A percentile compares a stretch with the other conserved stretches of the same genome.
Conservation (phyloP, 1,284 basidiomycete species). For the Athelia sp. region DNA sequence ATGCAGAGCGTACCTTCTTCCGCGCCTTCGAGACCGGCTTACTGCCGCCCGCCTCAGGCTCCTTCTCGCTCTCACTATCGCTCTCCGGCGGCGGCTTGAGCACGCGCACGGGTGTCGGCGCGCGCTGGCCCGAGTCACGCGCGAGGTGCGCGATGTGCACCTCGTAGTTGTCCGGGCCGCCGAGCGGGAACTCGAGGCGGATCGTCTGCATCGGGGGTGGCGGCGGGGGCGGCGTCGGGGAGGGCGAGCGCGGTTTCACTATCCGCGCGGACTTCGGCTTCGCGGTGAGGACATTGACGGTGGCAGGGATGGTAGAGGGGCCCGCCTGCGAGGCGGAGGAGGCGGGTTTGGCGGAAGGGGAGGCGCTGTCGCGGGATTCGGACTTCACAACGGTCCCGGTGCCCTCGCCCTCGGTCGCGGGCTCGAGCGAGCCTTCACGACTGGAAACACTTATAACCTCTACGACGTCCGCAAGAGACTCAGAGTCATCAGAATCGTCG, state of each 20-base stretch:
- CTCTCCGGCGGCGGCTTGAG: constrained; percentile 39
- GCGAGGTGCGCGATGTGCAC: constrained; percentile 59
- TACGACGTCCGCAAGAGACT: constrained; percentile 9
- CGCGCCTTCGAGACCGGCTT: constrained; percentile 25
- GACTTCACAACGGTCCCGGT: constrained; percentile 78
- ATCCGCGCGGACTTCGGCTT: constrained; percentile 42
- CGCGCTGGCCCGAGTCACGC: constrained; percentile 60
- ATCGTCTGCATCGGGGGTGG: constrained; percentile 59
- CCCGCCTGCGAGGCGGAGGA: not conserved
- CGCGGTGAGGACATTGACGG: constrained; percentile 7
- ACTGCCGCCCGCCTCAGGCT: constrained; percentile 35
- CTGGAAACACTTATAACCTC: constrained; percentile 4
- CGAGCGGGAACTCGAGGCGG: constrained; percentile 61
- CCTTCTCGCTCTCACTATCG: constrained; percentile 51
- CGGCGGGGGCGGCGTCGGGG: constrained; percentile 49
- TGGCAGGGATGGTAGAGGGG: not conserved
- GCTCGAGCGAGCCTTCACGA: constrained; percentile 16
- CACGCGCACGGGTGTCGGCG: constrained; percentile 45
- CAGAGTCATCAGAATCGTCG: constrained; percentile 3
- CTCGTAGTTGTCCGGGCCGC: constrained; percentile 70
- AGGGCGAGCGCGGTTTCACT: constrained; percentile 52
- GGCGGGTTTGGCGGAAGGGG: not conserved
- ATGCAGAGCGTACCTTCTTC: constrained; percentile 32
- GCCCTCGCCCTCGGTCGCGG: constrained; percentile 33
- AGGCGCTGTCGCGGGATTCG: constrained; percentile 67